phyloP scores from a whole-genome alignment of 768 basidiomycete genomes.

The Auricularia sp. region DNA sequence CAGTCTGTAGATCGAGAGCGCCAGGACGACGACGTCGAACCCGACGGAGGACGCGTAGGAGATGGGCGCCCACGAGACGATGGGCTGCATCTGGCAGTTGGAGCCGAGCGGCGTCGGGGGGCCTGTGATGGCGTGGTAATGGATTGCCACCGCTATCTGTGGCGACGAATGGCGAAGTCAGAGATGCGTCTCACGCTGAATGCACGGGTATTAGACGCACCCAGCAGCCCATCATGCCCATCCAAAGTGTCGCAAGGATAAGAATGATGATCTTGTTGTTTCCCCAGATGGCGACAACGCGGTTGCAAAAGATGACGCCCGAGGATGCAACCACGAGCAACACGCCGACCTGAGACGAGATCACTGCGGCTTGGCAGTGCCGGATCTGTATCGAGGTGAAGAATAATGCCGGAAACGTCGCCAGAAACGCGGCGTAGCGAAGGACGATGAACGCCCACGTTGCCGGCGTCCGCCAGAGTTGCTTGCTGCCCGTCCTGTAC shows the following conservation, averaged over 20 bases:
- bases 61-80: constrained; percentile 26
- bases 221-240: constrained; percentile 24
- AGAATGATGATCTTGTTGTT: constrained; percentile 18
- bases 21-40: constrained; percentile 21
- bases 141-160: constrained; percentile 25
- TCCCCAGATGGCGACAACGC: constrained; percentile 27
- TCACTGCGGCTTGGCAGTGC: constrained; percentile 23
- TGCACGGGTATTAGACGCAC: constrained; percentile 11
- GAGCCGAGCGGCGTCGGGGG: constrained; percentile 22
- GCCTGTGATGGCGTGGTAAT: constrained; percentile 19
- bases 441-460: constrained; percentile 21
- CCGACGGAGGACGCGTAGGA: constrained; percentile 24
- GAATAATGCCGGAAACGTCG: constrained; percentile 21
- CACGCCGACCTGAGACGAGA: constrained; percentile 22
- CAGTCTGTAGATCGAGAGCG: constrained; percentile 19
- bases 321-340: constrained; percentile 22
- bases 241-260: constrained; percentile 16
- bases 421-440: constrained; percentile 25
- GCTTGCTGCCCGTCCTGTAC: constrained; percentile 6
- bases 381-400: constrained; percentile 20
- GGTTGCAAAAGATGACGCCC: constrained; percentile 25
- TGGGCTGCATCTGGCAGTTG: constrained; percentile 25
- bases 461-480: not conserved
- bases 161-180: not conserved
- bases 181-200: not conserved